Evolutionary conservation across 1,284 basidiomycete genomes (phyloP).

Genomic region (Butyriboletus appendiculatus): DNA sequence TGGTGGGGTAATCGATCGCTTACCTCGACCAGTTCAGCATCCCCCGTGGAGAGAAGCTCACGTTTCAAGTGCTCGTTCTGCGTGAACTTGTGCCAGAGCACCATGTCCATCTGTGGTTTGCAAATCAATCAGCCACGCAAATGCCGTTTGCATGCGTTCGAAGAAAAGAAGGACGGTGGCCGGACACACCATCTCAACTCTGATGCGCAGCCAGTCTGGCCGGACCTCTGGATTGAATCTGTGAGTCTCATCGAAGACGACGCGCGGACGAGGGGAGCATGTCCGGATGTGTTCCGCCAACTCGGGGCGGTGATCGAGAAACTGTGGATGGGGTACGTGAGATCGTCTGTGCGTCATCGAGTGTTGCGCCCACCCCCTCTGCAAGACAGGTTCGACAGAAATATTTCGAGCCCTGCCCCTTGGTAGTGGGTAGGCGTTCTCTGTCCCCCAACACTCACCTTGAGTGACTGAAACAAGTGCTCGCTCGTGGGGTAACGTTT

Average conservation of each 20-base stretch:
- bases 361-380: neutral
- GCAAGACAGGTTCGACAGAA: neutral
- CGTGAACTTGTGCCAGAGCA: conserved; percentile 38
- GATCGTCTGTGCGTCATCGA: conserved; percentile 18
- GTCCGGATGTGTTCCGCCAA: conserved; percentile 42
- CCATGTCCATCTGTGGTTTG: conserved; percentile 34
- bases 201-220: conserved; percentile 37
- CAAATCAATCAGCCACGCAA: conserved; percentile 10
- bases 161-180: neutral
- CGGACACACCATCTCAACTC: conserved; percentile 33
- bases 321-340: conserved; percentile 25
- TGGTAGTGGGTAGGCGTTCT: neutral
- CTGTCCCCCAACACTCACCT: conserved; percentile 33
- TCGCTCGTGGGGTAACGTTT: conserved; percentile 42
- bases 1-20: conserved; percentile 9
- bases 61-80: conserved; percentile 35
- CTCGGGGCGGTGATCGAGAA: conserved; percentile 38
- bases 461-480: conserved; percentile 43
- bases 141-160: conserved; percentile 12
- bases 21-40: conserved; percentile 40
- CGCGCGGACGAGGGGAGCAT: conserved; percentile 36
- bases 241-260: conserved; percentile 41
- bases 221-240: conserved; percentile 41
- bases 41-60: conserved; percentile 38
- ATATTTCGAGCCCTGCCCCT: neutral